Base-by-base conservation (phyloP, 1,139 yeast species). In the Candida labiduridarum region DNA sequence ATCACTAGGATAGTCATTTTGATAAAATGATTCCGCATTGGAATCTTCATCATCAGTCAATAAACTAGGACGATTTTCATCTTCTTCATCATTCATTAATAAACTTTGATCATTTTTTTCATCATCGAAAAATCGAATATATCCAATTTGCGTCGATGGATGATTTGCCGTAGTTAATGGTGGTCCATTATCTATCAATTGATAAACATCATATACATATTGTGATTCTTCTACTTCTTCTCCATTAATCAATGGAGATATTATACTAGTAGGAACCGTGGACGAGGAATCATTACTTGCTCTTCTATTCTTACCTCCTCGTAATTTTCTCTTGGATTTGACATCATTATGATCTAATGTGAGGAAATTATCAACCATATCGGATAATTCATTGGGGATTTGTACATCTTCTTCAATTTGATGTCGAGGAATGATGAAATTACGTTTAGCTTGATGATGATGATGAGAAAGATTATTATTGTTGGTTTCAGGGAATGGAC, bases 1-100 rank as follows among this genome's bases (percentile, higher is more conserved):
- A 61, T 90, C 96, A 49, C 90, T 96, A 0, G 99, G 99, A 62
- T 94, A 94, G 62, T 94, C 98, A 67, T 94, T 94, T 60, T 85
- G 84, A 65, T 94, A 94, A 61, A 85, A 92, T 54, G 89, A 91
- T 67, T 94, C 98, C 12, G 96, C 97, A 54, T 74, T 74, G 2
- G 78, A 72, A 53, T 74, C 79, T 48, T 74, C 79, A 49, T 74
- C 72, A 51, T 75, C 80, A 0, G 78, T 71, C 39, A 65, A 61
- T 3, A 59, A 52, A 10, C 56, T 56, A 8, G 59, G 58, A 25
- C 76, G 76, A 0, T 76, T 71, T 40, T 72, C 76, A 3, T 70
- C 81, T 29, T 71, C 79, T 31, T 72, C 80, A 14, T 53, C 74
- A 70, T 46, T 75, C 72, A 39, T 79, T 79, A 35, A 18, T 30